Percentiles rank a stretch among this genome's conserved stretches.
Conservation (phyloP, 2,329 filamentous ascomycete species). For the Botryosphaeria dothidea region DNA sequence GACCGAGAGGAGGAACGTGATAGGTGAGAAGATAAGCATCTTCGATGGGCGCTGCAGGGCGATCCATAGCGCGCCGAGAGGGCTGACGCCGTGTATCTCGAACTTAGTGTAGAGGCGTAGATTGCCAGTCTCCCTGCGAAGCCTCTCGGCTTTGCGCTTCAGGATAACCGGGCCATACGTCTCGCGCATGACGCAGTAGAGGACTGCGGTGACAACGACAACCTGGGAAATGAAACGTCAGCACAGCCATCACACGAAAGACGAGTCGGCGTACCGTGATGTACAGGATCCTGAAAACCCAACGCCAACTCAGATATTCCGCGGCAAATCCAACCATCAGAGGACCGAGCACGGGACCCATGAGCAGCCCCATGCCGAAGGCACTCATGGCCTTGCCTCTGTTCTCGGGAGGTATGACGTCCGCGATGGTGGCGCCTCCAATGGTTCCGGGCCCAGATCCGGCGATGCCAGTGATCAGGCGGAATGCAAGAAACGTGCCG, state of each 20-base stretch:
- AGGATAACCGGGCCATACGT: constrained; percentile 49
- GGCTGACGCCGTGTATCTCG: not conserved
- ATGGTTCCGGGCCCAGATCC: constrained; percentile 39
- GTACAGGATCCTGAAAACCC: not conserved
- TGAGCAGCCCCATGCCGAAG: constrained; percentile 52
- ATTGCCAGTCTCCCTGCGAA: constrained; percentile 58
- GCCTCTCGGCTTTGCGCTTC: constrained; percentile 54
- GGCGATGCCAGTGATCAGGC: constrained; percentile 29
- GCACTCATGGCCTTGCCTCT: constrained; percentile 52
- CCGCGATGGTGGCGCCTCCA: constrained; percentile 54
- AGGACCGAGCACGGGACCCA: constrained; percentile 48
- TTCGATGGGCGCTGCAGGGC: constrained; percentile 30
- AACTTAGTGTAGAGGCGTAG: constrained; percentile 48
- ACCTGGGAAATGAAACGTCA: not conserved
- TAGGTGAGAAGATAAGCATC: constrained; percentile 27
- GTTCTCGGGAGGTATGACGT: constrained; percentile 49
- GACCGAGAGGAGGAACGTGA: constrained; percentile 24
- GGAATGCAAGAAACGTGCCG: constrained; percentile 28
- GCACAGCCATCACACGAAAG: not conserved
- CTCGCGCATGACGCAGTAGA: constrained; percentile 54
- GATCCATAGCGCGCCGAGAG: not conserved
- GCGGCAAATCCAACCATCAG: constrained; percentile 25
- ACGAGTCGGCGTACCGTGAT: not conserved
- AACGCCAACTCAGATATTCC: not conserved
- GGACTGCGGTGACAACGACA: not conserved